A percentile compares a stretch with the other conserved stretches of the same genome.
Evolutionary conservation across 495 filamentous ascomycete genomes (phyloP).

Genomic region (Parathielavia appendiculata): DNA sequence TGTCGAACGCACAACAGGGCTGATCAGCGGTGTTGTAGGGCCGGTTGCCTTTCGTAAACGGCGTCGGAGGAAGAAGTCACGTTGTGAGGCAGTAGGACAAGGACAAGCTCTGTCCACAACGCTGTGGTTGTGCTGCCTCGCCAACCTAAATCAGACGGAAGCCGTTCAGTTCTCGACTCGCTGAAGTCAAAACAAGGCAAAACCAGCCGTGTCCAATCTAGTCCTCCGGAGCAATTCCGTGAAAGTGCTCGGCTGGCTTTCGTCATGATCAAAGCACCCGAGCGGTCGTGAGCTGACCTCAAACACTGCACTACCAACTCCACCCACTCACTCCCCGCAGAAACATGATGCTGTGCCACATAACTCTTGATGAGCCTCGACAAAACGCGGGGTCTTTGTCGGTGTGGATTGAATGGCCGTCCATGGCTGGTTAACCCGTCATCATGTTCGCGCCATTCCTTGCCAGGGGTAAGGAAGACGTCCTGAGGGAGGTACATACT

Average conservation of each 20-base stretch:
- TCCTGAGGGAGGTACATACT: too few species aligned
- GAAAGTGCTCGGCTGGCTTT: neutral
- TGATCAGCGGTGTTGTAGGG: neutral
- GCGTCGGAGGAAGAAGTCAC: constrained; percentile 10
- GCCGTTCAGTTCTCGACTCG: neutral
- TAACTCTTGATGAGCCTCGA: neutral
- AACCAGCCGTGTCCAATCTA: neutral
- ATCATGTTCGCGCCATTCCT: neutral
- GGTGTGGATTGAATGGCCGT: neutral
- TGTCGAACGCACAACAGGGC: constrained; percentile 14
- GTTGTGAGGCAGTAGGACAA: constrained; percentile 21
- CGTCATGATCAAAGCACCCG: too few species aligned
- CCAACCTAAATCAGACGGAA: constrained; percentile 25
- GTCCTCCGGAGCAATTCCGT: neutral
- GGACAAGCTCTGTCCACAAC: constrained; percentile 18
- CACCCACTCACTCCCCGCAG: neutral
- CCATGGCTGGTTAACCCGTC: neutral
- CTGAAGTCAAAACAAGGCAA: neutral
- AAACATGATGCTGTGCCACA: neutral
- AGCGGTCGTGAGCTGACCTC: constrained; percentile 7
- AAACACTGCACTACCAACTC: neutral
- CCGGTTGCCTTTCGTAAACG: neutral
- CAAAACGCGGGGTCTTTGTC: neutral
- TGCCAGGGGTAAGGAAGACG: too few species aligned
- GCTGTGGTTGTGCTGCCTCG: constrained; percentile 24